Percentiles rank a stretch among this genome's conserved stretches.
Conservation (phyloP, 202 grass and related monocot genomes). For the Brachypodium distachyon region DNA sequence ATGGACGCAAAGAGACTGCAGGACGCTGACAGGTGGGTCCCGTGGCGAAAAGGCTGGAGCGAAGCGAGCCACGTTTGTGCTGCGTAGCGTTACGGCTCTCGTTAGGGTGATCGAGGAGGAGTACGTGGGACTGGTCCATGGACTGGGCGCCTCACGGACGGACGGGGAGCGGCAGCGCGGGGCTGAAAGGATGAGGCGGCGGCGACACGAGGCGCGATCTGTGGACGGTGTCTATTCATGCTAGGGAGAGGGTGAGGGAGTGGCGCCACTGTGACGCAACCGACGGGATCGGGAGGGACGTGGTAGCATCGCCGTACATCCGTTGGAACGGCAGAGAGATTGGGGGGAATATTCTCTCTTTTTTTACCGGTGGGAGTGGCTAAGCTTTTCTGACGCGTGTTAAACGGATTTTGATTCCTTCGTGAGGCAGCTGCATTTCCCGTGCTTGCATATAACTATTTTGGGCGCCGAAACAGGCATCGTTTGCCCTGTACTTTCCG, state of each 20-base stretch:
- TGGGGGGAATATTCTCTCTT: background rate
- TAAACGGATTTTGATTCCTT: background rate
- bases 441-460: too few relatives aligned
- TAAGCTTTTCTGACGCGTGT: background rate
- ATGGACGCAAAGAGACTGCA: background rate
- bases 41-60: background rate
- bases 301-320: background rate
- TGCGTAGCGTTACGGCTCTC: constrained; percentile 12
- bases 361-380: background rate
- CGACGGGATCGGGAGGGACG: background rate
- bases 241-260: background rate
- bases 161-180: background rate
- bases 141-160: background rate
- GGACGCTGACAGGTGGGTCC: background rate
- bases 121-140: background rate
- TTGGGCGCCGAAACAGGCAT: too few relatives aligned
- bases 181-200: rapidly evolving
- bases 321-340: background rate
- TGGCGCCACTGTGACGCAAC: constrained; percentile 3
- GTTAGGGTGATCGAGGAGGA: rapidly evolving
- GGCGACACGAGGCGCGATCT: background rate
- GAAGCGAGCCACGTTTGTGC: background rate
- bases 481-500: too few relatives aligned
- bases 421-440: too few relatives aligned
- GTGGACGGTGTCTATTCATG: background rate